Base-by-base conservation (phyloP, 2,329 filamentous ascomycete genomes). In the Colletotrichum sp. region DNA sequence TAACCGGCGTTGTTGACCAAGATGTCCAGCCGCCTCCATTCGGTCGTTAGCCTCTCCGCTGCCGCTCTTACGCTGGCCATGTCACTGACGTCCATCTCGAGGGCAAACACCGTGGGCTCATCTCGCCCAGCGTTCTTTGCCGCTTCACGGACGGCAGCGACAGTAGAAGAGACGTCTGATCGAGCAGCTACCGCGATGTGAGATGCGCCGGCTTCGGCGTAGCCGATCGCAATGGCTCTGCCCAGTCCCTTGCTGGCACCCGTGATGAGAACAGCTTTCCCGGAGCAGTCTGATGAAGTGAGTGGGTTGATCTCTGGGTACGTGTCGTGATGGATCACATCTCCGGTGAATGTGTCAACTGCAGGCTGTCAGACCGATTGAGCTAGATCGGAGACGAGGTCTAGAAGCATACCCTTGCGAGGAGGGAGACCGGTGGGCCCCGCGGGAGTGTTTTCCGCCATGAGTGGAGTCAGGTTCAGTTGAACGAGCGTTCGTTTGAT, bases 241-340 rank as follows among this genome's bases (percentile, higher is more conserved):
- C 92, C 91, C 44, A 92, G 87, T 5, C 90, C 90, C 52, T 87
- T 88, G 4, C 88, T 89, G 0, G 88, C 90, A 10, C 91, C 91
- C 1, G 87, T 90, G 67, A 93, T 87, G 73, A 93, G 85, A 62
- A 87, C 81, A 9, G 81, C 80, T 68, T 85, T 85, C 8, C 83
- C 83, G 6, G 79, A 68, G 34, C 88, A 85, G 76, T 88, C 78
- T 44, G 81, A 79, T 32, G 85, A 84, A 21, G 80, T 77, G 7
- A 69, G 13, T 18, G 85, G 83, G 74, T 87, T 82, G 80, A 93
- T 92, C 74, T 83, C 84, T 0, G 87, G 85, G 80, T 93, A 93
- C 4, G 89, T 92, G 78, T 90, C 87, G 69, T 84, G 81, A 80
- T 88, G 87, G 3, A 84, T 66, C n/a, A 78, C 82, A 9, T 65